These are phyloP conservation scores for Dipodascopsis uninucleata DNA, from an alignment of 805 yeast genomes.

Conservation along the genomic window DNA sequence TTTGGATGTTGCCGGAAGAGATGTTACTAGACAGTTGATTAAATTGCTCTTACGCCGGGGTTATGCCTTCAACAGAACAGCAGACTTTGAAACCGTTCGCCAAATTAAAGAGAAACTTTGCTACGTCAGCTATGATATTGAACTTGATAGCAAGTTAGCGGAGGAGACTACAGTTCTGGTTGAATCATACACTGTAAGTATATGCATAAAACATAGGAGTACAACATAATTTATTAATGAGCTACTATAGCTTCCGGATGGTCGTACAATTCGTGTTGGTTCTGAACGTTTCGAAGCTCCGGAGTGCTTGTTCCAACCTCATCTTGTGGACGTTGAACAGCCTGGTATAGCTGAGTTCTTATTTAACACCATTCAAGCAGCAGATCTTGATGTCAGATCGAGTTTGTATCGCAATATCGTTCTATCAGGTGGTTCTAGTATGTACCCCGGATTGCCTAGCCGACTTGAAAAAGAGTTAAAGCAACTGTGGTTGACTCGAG, in stretches of 20 bases:
- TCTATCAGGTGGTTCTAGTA: slow-evolving; percentile 93
- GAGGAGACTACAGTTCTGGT: slow-evolving; percentile 94
- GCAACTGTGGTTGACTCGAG: slow-evolving; percentile 90
- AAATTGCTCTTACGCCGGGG: slow-evolving; percentile 90
- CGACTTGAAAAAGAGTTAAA: slow-evolving; percentile 92
- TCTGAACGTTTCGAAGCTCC: slow-evolving; percentile 96
- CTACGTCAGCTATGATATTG: slow-evolving; percentile 91
- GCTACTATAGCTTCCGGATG: slow-evolving; percentile 82
- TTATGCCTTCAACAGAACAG: slow-evolving; percentile 95
- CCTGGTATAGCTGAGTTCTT: slow-evolving; percentile 93
- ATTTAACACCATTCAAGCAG: slow-evolving; percentile 88
- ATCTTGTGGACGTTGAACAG: slow-evolving; percentile 90
- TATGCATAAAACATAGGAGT: too few species aligned
- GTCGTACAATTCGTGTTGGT: slow-evolving; percentile 88
- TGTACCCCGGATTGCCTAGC: slow-evolving; percentile 98
- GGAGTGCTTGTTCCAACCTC: slow-evolving; percentile 95
- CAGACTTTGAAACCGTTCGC: slow-evolving; percentile 94
- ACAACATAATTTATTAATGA: too few species aligned
- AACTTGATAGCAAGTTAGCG: slow-evolving; percentile 79
- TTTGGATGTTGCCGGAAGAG: slow-evolving; percentile 96
- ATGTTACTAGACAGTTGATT: slow-evolving; percentile 93
- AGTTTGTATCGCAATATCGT: slow-evolving; percentile 88
- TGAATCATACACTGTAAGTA: slow-evolving; percentile 52
- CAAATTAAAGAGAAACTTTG: slow-evolving; percentile 96
- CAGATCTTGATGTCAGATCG: slow-evolving; percentile 89